Percentiles rank a stretch among this genome's conserved stretches.
These are phyloP conservation scores for Gossypium rotundifolium DNA, from an alignment of 345 rosid genomes.

Conservation along the genomic window DNA sequence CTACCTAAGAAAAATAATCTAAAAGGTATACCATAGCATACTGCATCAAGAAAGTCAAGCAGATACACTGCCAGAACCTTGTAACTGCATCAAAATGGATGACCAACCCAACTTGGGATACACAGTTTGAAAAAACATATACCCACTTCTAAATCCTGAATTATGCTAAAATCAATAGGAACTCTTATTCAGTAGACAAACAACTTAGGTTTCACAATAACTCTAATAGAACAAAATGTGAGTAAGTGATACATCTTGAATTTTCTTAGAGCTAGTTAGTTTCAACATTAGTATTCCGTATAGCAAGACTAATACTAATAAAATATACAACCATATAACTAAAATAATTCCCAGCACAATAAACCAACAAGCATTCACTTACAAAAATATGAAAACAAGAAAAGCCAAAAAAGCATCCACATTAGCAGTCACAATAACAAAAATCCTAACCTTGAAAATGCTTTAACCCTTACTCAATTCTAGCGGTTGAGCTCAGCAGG, in stretches of 20 bases:
- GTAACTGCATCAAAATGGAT: not conserved
- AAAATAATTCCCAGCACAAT: not conserved
- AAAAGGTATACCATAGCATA: not conserved
- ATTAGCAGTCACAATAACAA: not conserved
- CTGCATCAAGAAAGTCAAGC: not conserved
- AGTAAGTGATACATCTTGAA: not conserved
- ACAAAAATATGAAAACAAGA: conserved; percentile 10
- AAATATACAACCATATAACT: not conserved
- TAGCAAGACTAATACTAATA: not conserved
- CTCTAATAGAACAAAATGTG: not conserved
- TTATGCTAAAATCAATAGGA: not conserved
- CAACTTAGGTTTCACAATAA: not conserved
- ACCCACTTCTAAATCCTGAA: conserved; percentile 1
- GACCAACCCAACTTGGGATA: conserved; percentile 10
- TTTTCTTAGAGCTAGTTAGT: conserved; percentile 1
- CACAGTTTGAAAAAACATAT: not conserved
- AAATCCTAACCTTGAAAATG: conserved; percentile 33
- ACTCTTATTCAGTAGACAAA: not conserved
- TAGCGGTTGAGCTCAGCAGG: conserved; percentile 76
- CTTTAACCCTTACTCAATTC: not conserved
- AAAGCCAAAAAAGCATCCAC: not conserved
- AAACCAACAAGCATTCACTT: conserved; percentile 9
- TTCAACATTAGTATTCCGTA: not conserved
- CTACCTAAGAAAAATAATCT: not conserved
- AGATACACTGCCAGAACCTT: not conserved